phyloP scores from a whole-genome alignment of 139 green algal species.

The Astrephomene gubernaculifera region DNA sequence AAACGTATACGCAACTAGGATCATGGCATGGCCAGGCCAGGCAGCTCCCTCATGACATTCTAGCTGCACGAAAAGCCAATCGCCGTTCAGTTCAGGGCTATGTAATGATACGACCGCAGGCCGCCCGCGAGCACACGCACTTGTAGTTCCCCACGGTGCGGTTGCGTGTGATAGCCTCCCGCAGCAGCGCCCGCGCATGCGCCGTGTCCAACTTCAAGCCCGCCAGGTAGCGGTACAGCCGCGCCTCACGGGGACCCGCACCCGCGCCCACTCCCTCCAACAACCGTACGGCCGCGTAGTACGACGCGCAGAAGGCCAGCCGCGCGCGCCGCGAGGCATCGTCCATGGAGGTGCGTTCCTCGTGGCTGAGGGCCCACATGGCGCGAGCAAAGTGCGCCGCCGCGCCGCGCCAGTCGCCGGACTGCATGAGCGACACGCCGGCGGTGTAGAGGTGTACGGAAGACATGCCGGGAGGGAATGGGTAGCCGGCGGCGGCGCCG shows the following conservation, averaged over 20 bases:
- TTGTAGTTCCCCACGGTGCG: constrained; percentile 53
- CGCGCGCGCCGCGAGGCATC: constrained; percentile 4
- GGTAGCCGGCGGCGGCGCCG: neutral
- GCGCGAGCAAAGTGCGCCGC: constrained; percentile 35
- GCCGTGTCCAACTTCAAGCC: constrained; percentile 53
- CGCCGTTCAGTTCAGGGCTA: too few relatives aligned
- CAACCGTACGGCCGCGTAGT: constrained; percentile 45
- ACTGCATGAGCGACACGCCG: constrained; percentile 43
- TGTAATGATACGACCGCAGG: too few relatives aligned
- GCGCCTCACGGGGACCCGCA: constrained; percentile 33
- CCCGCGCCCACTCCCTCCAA: constrained; percentile 10
- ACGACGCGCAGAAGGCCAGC: constrained; percentile 45
- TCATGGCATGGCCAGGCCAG: too few relatives aligned
- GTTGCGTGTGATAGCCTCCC: constrained; percentile 61
- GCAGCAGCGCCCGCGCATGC: constrained; percentile 55
- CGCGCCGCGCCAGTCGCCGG: constrained; percentile 39
- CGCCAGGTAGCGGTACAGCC: constrained; percentile 54
- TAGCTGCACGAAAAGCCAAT: too few relatives aligned
- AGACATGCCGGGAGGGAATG: constrained; percentile 34
- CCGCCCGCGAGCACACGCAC: too few relatives aligned
- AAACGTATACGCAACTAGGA: too few relatives aligned
- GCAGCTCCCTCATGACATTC: too few relatives aligned
- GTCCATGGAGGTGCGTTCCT: constrained; percentile 4
- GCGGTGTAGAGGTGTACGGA: constrained; percentile 29
- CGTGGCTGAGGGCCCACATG: constrained; percentile 34